Conservation (phyloP, 1,284 basidiomycete species). For the Xerocomus amazonicus region DNA sequence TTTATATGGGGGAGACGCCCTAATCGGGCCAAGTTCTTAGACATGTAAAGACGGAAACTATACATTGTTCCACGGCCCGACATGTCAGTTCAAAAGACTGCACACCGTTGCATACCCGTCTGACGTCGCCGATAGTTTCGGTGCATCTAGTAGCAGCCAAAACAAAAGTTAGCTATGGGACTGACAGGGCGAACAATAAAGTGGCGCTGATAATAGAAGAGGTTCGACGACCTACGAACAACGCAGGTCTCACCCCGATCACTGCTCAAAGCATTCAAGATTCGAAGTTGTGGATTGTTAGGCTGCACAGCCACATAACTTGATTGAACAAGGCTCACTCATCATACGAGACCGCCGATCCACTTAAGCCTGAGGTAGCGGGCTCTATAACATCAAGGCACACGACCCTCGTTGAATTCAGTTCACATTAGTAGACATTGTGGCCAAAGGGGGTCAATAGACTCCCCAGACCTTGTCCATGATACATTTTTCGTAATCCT, state of each 20-base stretch:
- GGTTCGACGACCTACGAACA: slow-evolving; percentile 12
- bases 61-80: slow-evolving; percentile 22
- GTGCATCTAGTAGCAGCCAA: slow-evolving; percentile 9
- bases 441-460: slow-evolving; percentile 25
- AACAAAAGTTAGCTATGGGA: slow-evolving; percentile 24
- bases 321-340: slow-evolving; percentile 9
- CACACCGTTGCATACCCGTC: slow-evolving; percentile 1
- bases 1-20: slow-evolving; percentile 23
- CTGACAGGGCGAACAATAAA: slow-evolving; percentile 24
- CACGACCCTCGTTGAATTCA: not conserved
- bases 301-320: slow-evolving; percentile 14
- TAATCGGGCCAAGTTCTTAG: slow-evolving; percentile 4
- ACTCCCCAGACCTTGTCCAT: slow-evolving; percentile 69
- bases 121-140: slow-evolving; percentile 11
- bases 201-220: slow-evolving; percentile 2
- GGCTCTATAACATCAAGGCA: slow-evolving; percentile 9
- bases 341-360: not conserved
- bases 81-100: not conserved
- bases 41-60: slow-evolving; percentile 3
- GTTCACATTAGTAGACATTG: not conserved
- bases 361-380: not conserved
- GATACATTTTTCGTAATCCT: slow-evolving; percentile 56
- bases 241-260: slow-evolving; percentile 34
- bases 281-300: slow-evolving; percentile 1
- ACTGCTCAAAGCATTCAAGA: slow-evolving; percentile 12